phyloP scores from a whole-genome alignment of 805 yeast genomes.

The Yamadazyma akitaensis region DNA sequence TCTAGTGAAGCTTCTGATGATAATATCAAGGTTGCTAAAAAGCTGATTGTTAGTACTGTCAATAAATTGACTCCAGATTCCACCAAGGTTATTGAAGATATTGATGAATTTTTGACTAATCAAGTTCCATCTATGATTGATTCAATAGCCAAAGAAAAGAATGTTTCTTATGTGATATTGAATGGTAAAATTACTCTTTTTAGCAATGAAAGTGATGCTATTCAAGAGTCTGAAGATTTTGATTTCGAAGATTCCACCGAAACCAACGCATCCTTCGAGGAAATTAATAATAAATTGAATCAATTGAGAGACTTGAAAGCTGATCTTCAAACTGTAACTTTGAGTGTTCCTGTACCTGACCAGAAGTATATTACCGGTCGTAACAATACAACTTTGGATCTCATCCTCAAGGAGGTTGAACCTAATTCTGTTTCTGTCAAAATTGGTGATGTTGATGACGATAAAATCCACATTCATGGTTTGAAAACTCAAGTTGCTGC shows the following conservation, averaged over 20 bases:
- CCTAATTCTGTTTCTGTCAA: slow-evolving; percentile 43
- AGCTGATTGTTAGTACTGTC: slow-evolving; percentile 67
- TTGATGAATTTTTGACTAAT: slow-evolving; percentile 58
- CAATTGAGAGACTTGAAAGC: slow-evolving; percentile 56
- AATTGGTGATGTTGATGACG: slow-evolving; percentile 41
- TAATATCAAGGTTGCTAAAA: slow-evolving; percentile 53
- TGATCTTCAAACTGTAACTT: slow-evolving; percentile 47
- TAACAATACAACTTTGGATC: slow-evolving; percentile 53
- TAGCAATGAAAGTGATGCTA: background rate
- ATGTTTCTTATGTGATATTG: slow-evolving; percentile 59
- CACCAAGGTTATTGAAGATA: slow-evolving; percentile 55
- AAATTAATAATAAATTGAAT: slow-evolving; percentile 54
- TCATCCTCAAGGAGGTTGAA: slow-evolving; percentile 35
- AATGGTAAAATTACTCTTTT: slow-evolving; percentile 56
- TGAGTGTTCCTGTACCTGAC: slow-evolving; percentile 50
- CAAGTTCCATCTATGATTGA: slow-evolving; percentile 43
- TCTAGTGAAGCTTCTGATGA: slow-evolving; percentile 42
- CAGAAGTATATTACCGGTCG: slow-evolving; percentile 65
- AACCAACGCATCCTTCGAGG: slow-evolving; percentile 55
- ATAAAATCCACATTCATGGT: slow-evolving; percentile 69
- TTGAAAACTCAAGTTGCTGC: slow-evolving; percentile 56
- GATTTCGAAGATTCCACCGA: slow-evolving; percentile 68
- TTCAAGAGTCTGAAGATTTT: slow-evolving; percentile 23
- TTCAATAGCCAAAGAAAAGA: slow-evolving; percentile 40
- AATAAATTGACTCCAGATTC: slow-evolving; percentile 69